Conservation (phyloP, 2,329 filamentous ascomycete species). For the Claviceps capensis region DNA sequence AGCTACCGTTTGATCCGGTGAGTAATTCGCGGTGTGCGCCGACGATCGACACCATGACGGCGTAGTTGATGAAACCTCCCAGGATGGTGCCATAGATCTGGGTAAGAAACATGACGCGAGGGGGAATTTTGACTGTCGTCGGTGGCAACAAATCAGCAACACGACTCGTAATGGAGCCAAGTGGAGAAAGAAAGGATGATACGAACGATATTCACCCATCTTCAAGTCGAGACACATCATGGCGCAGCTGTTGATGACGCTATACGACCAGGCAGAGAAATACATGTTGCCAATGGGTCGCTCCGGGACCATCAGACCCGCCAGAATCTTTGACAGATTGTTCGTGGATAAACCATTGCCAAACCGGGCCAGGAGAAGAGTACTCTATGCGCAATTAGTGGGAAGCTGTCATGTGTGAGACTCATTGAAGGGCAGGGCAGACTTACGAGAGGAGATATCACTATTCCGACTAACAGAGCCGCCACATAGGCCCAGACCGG, state of each 20-base stretch:
- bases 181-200: not conserved
- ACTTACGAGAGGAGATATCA: slow-evolving; percentile 2
- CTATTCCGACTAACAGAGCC: slow-evolving; percentile 15
- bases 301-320: slow-evolving; percentile 34
- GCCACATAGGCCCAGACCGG: slow-evolving; percentile 23
- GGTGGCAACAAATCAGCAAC: not conserved
- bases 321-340: slow-evolving; percentile 43
- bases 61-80: slow-evolving; percentile 30
- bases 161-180: not conserved
- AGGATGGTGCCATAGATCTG: slow-evolving; percentile 28
- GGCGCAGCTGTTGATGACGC: slow-evolving; percentile 36
- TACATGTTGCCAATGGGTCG: slow-evolving; percentile 43
- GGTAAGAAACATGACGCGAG: slow-evolving; percentile 24
- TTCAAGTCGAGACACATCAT: slow-evolving; percentile 39
- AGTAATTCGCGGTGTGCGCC: slow-evolving; percentile 27
- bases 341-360: slow-evolving; percentile 32
- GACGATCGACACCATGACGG: slow-evolving; percentile 32
- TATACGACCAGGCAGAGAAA: slow-evolving; percentile 45
- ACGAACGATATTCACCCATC: slow-evolving; percentile 43
- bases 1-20: slow-evolving; percentile 24
- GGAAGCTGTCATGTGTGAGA: not conserved
- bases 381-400: slow-evolving; percentile 23
- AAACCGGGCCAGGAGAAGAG: slow-evolving; percentile 35
- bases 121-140: slow-evolving; percentile 17
- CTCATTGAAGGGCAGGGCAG: not conserved